phyloP scores from a whole-genome alignment of 2,329 filamentous ascomycete genomes.

The Calonectria naviculata region DNA sequence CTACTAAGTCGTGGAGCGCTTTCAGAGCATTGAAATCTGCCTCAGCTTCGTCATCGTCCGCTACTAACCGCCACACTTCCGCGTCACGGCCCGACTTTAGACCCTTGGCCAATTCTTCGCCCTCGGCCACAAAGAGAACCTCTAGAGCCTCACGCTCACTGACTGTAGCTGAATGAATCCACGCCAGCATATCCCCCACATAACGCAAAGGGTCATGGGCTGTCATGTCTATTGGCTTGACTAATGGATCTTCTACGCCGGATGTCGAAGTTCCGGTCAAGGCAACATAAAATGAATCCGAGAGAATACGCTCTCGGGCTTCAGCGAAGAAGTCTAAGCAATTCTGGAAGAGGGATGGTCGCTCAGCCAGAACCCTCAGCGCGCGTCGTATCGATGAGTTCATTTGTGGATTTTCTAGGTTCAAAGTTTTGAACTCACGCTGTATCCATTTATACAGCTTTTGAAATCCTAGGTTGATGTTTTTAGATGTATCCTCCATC shows the following conservation, averaged over 20 bases:
- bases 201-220: slow-evolving; percentile 94
- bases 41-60: slow-evolving; percentile 65
- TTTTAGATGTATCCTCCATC: slow-evolving; percentile 89
- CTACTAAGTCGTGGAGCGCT: slow-evolving; percentile 87
- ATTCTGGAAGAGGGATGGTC: slow-evolving; percentile 90
- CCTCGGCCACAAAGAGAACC: slow-evolving; percentile 89
- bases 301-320: slow-evolving; percentile 85
- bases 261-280: slow-evolving; percentile 77
- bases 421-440: slow-evolving; percentile 89
- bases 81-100: slow-evolving; percentile 83
- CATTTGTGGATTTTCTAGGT: slow-evolving; percentile 94
- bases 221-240: slow-evolving; percentile 93
- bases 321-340: slow-evolving; percentile 95
- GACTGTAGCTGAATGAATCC: slow-evolving; percentile 93
- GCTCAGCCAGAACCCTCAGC: slow-evolving; percentile 86
- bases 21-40: slow-evolving; percentile 81
- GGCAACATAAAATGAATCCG: slow-evolving; percentile 89
- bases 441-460: slow-evolving; percentile 97
- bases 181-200: slow-evolving; percentile 96
- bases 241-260: slow-evolving; percentile 67
- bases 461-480: slow-evolving; percentile 90
- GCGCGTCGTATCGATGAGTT: slow-evolving; percentile 85
- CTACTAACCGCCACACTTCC: slow-evolving; percentile 82
- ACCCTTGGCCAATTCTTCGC: slow-evolving; percentile 86
- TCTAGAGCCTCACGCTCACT: slow-evolving; percentile 94